Percentiles rank a stretch among this genome's conserved stretches.
These are phyloP conservation scores for Phytophthora europaea DNA, from an alignment of 352 stramenopile species.

Conservation along the genomic window DNA sequence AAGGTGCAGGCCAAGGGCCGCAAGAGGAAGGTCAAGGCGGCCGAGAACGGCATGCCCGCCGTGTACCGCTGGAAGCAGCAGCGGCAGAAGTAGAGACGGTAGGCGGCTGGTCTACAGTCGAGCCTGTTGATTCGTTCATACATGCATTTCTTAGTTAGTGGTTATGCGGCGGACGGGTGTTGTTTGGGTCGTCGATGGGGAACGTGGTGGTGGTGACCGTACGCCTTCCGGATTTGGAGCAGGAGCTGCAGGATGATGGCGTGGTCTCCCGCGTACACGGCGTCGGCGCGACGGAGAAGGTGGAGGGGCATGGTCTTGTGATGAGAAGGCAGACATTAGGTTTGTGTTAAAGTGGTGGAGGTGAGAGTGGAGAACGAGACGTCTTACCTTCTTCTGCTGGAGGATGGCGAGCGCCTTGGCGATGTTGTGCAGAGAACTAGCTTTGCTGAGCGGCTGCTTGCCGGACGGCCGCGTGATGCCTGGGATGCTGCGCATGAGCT, in stretches of 20 bases:
- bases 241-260: constrained; percentile 53
- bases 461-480: constrained; percentile 45
- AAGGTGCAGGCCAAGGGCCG: constrained; percentile 89
- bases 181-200: constrained; percentile 17
- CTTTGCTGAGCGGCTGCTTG: constrained; percentile 49
- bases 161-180: constrained; percentile 21
- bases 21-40: constrained; percentile 83
- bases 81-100: constrained; percentile 75
- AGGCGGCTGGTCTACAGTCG: background rate
- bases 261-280: constrained; percentile 49
- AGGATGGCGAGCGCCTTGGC: constrained; percentile 69
- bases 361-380: background rate
- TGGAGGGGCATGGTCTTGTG: constrained; percentile 61
- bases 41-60: constrained; percentile 70
- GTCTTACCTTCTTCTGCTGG: constrained; percentile 66
- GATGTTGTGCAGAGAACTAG: constrained; percentile 81
- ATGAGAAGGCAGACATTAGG: background rate
- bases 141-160: constrained; percentile 18
- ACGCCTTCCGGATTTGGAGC: constrained; percentile 58
- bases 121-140: constrained; percentile 25
- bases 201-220: constrained; percentile 38
- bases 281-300: constrained; percentile 50
- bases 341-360: background rate
- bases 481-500: constrained; percentile 72
- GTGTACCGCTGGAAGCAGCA: constrained; percentile 93